phyloP scores from a whole-genome alignment of 106 monocot genomes.

The Allium sativum region DNA sequence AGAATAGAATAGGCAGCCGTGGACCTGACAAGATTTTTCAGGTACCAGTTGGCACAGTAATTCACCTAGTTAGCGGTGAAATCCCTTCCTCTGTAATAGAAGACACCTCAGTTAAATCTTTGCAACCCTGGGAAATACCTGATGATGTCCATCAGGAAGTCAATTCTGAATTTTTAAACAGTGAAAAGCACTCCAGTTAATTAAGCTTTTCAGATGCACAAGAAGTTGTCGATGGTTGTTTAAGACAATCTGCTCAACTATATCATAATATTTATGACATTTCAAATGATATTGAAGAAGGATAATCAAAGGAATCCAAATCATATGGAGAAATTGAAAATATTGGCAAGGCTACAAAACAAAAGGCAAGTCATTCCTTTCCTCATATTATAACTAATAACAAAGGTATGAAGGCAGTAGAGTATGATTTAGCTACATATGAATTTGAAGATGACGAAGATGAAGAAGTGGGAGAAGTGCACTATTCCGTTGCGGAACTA shows the following conservation, averaged over 20 bases:
- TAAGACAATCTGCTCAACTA: neutral
- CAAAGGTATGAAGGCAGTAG: neutral
- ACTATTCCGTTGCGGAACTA: constrained; percentile 61
- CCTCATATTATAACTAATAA: neutral
- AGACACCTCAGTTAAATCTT: constrained; percentile 19
- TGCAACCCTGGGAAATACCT: constrained; percentile 89
- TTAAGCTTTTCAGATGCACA: neutral
- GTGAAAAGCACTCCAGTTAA: constrained; percentile 5
- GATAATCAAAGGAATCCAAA: neutral
- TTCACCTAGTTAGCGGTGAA: constrained; percentile 78
- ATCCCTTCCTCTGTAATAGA: constrained; percentile 30
- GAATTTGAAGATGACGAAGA: constrained; percentile 12
- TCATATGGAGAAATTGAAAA: constrained; percentile 1
- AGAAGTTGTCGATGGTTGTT: constrained; percentile 8
- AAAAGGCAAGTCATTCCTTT: neutral
- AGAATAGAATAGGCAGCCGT: constrained; percentile 70
- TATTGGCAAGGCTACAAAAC: neutral
- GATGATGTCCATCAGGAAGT: constrained; percentile 10
- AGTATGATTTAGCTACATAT: constrained; percentile 1
- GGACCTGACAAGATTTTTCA: constrained; percentile 80
- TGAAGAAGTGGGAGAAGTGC: constrained; percentile 24
- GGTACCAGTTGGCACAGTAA: constrained; percentile 89
- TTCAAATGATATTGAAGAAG: neutral
- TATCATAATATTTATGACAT: neutral
- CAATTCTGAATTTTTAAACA: constrained; percentile 4